A percentile compares a stretch with the other conserved stretches of the same genome.
Conservation (phyloP, 495 filamentous ascomycete species). For the Xylaria bambusicola region DNA sequence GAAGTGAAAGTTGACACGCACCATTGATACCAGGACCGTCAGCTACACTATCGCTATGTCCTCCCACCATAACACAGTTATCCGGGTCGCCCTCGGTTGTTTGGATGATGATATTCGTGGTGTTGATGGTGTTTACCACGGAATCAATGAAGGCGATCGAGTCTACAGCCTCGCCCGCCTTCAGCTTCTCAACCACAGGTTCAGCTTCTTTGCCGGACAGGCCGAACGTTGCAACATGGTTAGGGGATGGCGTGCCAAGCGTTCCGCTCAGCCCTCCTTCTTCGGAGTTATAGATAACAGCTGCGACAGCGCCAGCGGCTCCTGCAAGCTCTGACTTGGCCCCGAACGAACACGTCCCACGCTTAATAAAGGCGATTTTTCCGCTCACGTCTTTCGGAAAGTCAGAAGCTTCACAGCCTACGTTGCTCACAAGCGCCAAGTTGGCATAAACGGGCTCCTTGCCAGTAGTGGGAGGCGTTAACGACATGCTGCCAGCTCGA, state of each 20-base stretch:
- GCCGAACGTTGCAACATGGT: constrained; percentile 61
- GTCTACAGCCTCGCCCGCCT: constrained; percentile 47
- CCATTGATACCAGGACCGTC: constrained; percentile 47
- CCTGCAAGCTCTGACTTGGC: constrained; percentile 59
- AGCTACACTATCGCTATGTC: constrained; percentile 55
- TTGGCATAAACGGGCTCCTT: constrained; percentile 55
- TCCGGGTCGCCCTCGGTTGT: constrained; percentile 55
- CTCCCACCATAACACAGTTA: constrained; percentile 60
- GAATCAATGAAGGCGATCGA: constrained; percentile 59
- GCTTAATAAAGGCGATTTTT: constrained; percentile 57
- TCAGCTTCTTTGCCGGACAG: constrained; percentile 53
- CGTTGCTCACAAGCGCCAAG: constrained; percentile 45
- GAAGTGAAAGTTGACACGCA: not conserved
- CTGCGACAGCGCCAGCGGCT: constrained; percentile 60
- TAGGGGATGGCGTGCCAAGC: constrained; percentile 50
- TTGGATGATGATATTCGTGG: constrained; percentile 57
- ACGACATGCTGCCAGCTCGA: constrained; percentile 43
- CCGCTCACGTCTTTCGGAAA: constrained; percentile 46
- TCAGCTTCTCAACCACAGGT: constrained; percentile 48
- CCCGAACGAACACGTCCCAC: constrained; percentile 63
- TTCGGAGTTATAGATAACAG: constrained; percentile 62
- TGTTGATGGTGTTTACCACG: constrained; percentile 45
- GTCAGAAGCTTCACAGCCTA: constrained; percentile 52
- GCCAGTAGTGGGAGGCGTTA: constrained; percentile 60
- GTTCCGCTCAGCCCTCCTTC: constrained; percentile 52